Evolutionary conservation across 345 rosid genomes (phyloP), one percentile per base, ranked within the genome.

Genomic region (Eucalyptus dawsonii): DNA sequence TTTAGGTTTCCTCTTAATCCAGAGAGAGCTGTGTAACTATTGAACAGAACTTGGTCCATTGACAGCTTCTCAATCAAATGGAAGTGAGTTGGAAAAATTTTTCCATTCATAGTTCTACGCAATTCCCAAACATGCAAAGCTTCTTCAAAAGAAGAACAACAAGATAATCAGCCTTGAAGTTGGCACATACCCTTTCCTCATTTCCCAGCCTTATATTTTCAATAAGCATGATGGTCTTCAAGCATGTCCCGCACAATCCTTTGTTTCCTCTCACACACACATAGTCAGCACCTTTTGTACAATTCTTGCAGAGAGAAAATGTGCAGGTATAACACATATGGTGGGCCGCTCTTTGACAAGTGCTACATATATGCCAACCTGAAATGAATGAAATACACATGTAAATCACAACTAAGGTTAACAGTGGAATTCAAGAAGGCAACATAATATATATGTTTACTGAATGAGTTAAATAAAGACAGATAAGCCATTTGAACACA

Each of bases 361-460:
- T 92, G 93, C 96, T 94, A 88, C 99, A 98, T 88, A 97, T 95
- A 92, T 98, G 99, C 99, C 99, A 98, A 80, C 99, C 99, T 98
- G 95, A 92, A 92, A 87, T 19, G 69, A 37, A 87, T 37, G 88
- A 87, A 76, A 72, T 72, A 72, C 45, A 34, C 25, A 5, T 7
- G 44, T 72, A 72, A 72, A 72, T 49, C 85, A 72, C 12, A 49
- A 88, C 19, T 88, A 80, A 49, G 21, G 86, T 65, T 49, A 24
- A 88, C 86, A 25, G 7, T 49, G 58, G 85, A 88, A 51, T 76
- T 42, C 47, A 76, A 40, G 29, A 40, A 76, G 45, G 85, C 47
- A 40, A 76, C 13, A 40, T 40, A 76, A 22, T 40, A 40, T 40
- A 40, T 21, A 76, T 76, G 83, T 37, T 76, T 22, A 11, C 47